phyloP scores from a whole-genome alignment of 2,329 filamentous ascomycete genomes.

The Aspergillus vadensis region DNA sequence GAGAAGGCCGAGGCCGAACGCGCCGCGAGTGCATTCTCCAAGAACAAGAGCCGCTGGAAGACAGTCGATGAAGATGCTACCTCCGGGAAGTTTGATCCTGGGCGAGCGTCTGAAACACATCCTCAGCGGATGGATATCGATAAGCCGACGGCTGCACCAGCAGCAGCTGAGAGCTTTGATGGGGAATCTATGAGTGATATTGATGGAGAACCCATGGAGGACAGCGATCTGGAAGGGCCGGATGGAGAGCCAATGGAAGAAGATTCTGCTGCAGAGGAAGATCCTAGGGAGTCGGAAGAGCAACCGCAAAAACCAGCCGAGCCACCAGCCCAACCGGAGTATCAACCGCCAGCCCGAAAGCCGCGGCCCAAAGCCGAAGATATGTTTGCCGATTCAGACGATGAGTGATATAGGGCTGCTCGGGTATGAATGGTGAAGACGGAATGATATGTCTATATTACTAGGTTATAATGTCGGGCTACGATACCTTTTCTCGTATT shows the following conservation, averaged over 20 bases:
- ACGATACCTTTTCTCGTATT: background rate
- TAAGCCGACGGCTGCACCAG: slow-evolving; percentile 30
- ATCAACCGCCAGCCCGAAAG: slow-evolving; percentile 45
- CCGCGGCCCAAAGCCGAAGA: slow-evolving; percentile 76
- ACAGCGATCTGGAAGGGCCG: slow-evolving; percentile 52
- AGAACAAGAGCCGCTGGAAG: slow-evolving; percentile 50
- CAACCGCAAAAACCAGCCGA: slow-evolving; percentile 24
- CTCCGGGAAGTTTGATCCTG: slow-evolving; percentile 33
- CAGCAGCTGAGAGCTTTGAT: slow-evolving; percentile 49
- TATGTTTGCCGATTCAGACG: slow-evolving; percentile 82
- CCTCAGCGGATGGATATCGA: slow-evolving; percentile 38
- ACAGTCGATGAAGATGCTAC: slow-evolving; percentile 47
- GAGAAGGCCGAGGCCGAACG: slow-evolving; percentile 47
- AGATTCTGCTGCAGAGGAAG: slow-evolving; percentile 37
- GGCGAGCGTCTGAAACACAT: slow-evolving; percentile 26
- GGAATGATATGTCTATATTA: background rate
- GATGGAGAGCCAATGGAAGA: slow-evolving; percentile 54
- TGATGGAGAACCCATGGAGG: slow-evolving; percentile 51
- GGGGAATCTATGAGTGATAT: slow-evolving; percentile 46
- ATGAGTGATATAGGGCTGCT: slow-evolving; percentile 40
- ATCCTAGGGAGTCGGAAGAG: slow-evolving; percentile 23
- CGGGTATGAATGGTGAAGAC: background rate
- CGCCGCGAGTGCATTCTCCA: slow-evolving; percentile 37
- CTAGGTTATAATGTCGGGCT: background rate
- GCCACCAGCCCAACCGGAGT: slow-evolving; percentile 29